Evolutionary conservation across 2,329 filamentous ascomycete genomes (phyloP).

Genomic region (Exserohilum rostratum): DNA sequence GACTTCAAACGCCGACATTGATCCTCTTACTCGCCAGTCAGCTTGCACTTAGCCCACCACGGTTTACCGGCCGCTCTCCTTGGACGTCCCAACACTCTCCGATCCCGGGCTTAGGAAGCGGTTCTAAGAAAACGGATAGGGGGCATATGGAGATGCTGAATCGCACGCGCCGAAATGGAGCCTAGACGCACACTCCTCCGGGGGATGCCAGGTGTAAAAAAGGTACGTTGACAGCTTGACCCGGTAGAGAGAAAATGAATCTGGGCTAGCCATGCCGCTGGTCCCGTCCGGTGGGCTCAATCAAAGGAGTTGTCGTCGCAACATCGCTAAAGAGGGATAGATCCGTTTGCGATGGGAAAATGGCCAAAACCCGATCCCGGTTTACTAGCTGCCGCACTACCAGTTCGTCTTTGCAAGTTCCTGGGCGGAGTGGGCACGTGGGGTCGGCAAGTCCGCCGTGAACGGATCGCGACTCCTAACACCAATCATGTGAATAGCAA

Average conservation of each 20-base stretch:
- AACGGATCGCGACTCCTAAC: not conserved
- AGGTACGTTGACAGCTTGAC: not conserved
- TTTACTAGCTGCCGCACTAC: not conserved
- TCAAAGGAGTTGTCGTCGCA: slow-evolving; percentile 2
- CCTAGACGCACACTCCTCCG: not conserved
- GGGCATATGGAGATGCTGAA: not conserved
- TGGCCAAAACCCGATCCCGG: slow-evolving; percentile 1
- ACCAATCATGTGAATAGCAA: slow-evolving; percentile 8
- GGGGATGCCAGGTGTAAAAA: not conserved
- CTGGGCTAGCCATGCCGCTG: not conserved
- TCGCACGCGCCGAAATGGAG: not conserved
- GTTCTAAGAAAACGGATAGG: not conserved
- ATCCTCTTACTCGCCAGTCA: slow-evolving; percentile 1
- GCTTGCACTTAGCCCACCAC: not conserved
- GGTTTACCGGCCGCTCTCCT: not conserved
- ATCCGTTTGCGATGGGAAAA: not conserved
- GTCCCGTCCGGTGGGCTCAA: slow-evolving; percentile 3
- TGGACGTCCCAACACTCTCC: not conserved
- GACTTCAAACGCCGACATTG: slow-evolving; percentile 1
- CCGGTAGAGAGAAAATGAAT: slow-evolving; percentile 1
- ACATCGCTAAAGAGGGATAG: not conserved
- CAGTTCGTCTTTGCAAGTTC: not conserved
- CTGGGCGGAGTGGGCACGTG: slow-evolving; percentile 1
- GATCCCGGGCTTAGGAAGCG: not conserved
- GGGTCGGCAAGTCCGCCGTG: not conserved